phyloP scores from a whole-genome alignment of 139 green algal genomes.

The Haematococcus sp. region DNA sequence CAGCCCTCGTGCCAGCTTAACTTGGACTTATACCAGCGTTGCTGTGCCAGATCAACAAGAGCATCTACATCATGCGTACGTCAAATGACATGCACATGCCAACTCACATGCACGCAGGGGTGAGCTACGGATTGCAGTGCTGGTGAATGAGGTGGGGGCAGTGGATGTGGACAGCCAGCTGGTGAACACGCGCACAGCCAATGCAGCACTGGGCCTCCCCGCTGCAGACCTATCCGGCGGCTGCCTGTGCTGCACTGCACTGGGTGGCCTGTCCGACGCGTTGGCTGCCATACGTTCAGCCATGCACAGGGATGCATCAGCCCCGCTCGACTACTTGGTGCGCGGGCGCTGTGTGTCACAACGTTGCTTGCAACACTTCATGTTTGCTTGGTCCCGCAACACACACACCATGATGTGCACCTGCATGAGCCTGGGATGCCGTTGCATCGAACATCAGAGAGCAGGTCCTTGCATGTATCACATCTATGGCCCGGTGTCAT shows the following conservation, averaged over 20 bases:
- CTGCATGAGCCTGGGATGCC: too few relatives aligned
- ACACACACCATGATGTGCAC: too few relatives aligned
- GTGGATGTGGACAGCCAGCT: conserved; percentile 51
- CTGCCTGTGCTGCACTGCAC: conserved; percentile 47
- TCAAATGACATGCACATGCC: background rate
- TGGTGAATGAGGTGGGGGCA: conserved; percentile 51
- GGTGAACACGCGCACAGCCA: conserved; percentile 37
- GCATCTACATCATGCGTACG: too few relatives aligned
- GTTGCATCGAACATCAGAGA: too few relatives aligned
- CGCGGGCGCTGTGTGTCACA: background rate
- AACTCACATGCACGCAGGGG: conserved; percentile 21
- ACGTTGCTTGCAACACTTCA: background rate
- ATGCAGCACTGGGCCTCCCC: conserved; percentile 39
- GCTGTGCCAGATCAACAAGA: too few relatives aligned
- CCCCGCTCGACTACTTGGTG: conserved; percentile 33
- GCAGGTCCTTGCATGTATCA: too few relatives aligned
- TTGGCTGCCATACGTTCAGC: conserved; percentile 16
- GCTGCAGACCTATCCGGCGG: conserved; percentile 33
- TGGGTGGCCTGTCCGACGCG: conserved; percentile 26
- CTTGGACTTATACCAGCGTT: too few relatives aligned
- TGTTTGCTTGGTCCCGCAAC: conserved; percentile 4
- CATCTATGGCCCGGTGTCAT: background rate
- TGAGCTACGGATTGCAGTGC: conserved; percentile 40
- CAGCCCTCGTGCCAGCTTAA: too few relatives aligned
- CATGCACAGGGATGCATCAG: background rate